Conservation (phyloP, 2,329 filamentous ascomycete species). For the Onygenales sp. region DNA sequence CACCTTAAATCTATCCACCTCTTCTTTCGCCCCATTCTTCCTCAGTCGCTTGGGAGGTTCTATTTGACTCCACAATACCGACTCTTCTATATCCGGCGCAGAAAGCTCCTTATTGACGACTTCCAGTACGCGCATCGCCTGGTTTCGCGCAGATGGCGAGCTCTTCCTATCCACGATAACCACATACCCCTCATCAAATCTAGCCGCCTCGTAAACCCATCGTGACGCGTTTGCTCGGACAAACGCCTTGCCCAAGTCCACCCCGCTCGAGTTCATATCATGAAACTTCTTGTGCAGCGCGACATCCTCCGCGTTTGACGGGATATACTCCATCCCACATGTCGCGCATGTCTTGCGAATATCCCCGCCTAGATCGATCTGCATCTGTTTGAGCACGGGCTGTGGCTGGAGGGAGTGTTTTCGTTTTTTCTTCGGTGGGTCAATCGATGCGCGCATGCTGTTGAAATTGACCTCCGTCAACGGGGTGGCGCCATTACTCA, state of each 20-base stretch:
- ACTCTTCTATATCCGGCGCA: slow-evolving; percentile 49
- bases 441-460: slow-evolving; percentile 29
- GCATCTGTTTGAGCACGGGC: slow-evolving; percentile 46
- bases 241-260: slow-evolving; percentile 52
- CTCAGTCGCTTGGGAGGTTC: slow-evolving; percentile 29
- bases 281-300: slow-evolving; percentile 56
- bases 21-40: slow-evolving; percentile 22
- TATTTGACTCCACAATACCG: slow-evolving; percentile 46
- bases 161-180: slow-evolving; percentile 50
- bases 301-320: slow-evolving; percentile 52
- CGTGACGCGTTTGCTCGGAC: slow-evolving; percentile 42
- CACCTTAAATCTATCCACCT: slow-evolving; percentile 46
- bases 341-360: slow-evolving; percentile 47
- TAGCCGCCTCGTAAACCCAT: slow-evolving; percentile 42
- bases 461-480: slow-evolving; percentile 36
- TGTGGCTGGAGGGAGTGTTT: slow-evolving; percentile 19
- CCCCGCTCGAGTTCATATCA: slow-evolving; percentile 50
- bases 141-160: slow-evolving; percentile 40
- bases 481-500: slow-evolving; percentile 14
- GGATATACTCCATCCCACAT: slow-evolving; percentile 59
- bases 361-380: slow-evolving; percentile 49
- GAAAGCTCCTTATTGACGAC: slow-evolving; percentile 55
- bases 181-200: slow-evolving; percentile 43
- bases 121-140: slow-evolving; percentile 48
- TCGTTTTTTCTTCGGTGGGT: slow-evolving; percentile 26